Evolutionary conservation across 768 basidiomycete species (phyloP).

Genomic region (Boletus rubescentipes): DNA sequence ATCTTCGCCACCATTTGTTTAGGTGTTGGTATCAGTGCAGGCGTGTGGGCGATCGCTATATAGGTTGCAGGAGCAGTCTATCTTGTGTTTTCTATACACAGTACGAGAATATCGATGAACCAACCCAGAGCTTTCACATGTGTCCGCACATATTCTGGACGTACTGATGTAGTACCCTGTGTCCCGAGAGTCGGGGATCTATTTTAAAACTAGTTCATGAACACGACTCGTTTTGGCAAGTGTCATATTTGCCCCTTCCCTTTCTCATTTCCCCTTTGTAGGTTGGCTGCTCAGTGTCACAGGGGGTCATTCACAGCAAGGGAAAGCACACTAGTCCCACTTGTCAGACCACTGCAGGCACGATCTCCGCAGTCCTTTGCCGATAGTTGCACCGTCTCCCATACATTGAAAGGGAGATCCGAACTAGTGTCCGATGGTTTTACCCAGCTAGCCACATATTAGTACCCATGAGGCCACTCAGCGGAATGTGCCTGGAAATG

Average conservation of each 20-base stretch:
- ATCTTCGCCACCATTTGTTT: conserved; percentile 30
- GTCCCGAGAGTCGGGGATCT: background rate
- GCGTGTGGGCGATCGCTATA: conserved; percentile 26
- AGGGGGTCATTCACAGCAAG: background rate
- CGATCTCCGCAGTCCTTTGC: background rate
- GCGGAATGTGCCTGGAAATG: no score
- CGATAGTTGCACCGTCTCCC: background rate
- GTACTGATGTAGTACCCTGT: no score
- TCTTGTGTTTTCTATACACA: background rate
- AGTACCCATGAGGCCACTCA: no score
- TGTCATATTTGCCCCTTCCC: conserved; percentile 14
- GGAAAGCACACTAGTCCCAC: background rate
- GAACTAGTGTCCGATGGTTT: background rate
- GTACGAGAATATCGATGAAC: background rate
- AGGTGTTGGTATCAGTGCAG: conserved; percentile 16
- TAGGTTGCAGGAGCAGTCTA: conserved; percentile 6
- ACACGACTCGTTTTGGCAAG: conserved; percentile 3
- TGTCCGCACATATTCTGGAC: background rate
- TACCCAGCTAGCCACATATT: no score
- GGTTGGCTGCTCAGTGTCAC: background rate
- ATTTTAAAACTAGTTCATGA: background rate
- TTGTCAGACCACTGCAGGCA: background rate
- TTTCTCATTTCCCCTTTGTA: conserved; percentile 7
- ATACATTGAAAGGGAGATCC: conserved; percentile 3
- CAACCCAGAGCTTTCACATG: background rate